Evolutionary conservation across 768 basidiomycete species (phyloP).

Genomic region (Mycena sanguinolenta): DNA sequence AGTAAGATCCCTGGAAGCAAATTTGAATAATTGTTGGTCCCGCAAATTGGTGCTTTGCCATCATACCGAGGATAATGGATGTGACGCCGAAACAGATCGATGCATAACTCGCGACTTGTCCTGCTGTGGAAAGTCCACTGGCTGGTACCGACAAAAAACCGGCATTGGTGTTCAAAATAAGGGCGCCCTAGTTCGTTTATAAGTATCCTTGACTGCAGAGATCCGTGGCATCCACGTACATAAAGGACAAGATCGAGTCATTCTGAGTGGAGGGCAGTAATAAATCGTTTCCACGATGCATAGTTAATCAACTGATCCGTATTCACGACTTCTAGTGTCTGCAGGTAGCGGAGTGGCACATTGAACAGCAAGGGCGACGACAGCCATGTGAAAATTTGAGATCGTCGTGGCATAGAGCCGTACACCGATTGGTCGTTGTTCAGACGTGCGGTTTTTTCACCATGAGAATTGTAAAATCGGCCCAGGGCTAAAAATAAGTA

Average conservation of each 20-base stretch:
- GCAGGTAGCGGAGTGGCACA: neutral
- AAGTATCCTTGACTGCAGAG: neutral
- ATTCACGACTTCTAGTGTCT: neutral
- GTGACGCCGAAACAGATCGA: constrained; percentile 9
- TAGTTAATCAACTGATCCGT: constrained; percentile 2
- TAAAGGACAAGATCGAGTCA: constrained; percentile 1
- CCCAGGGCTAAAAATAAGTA: neutral
- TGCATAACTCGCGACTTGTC: neutral
- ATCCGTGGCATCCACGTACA: neutral
- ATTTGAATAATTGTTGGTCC: neutral
- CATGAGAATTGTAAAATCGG: constrained; percentile 10
- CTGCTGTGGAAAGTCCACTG: neutral
- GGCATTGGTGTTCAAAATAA: constrained; percentile 12
- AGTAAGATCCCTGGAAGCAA: neutral
- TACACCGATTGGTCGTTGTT: neutral
- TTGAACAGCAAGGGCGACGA: neutral
- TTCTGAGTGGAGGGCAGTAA: constrained; percentile 3
- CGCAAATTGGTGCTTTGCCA: neutral
- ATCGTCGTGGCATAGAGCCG: neutral
- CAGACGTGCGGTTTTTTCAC: neutral
- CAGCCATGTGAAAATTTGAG: neutral
- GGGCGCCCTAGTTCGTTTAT: neutral
- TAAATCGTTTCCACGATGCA: neutral
- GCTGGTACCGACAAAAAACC: constrained; percentile 2
- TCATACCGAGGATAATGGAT: constrained; percentile 3